A percentile compares a stretch with the other conserved stretches of the same genome.
Conservation (phyloP, 2,329 filamentous ascomycete genomes). For the Hypomyces perniciosus region DNA sequence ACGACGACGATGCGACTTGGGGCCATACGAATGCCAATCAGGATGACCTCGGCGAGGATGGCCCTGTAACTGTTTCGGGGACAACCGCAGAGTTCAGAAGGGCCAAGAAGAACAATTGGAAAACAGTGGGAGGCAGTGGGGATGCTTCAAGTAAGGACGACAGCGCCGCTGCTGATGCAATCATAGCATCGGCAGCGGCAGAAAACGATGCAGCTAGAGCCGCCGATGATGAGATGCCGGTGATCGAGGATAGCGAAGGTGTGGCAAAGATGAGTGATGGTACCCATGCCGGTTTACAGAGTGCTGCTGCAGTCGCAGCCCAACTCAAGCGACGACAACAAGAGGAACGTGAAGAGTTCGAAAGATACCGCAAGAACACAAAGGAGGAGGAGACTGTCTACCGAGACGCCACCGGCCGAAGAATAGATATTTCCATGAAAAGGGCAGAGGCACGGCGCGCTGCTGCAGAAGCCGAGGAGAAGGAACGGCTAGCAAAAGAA, state of each 20-base stretch:
- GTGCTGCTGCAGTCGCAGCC: slow-evolving; percentile 68
- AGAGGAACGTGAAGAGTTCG: slow-evolving; percentile 53
- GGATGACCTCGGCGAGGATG: slow-evolving; percentile 52
- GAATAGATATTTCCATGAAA: slow-evolving; percentile 89
- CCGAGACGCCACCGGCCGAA: slow-evolving; percentile 87
- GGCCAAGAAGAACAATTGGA: slow-evolving; percentile 77
- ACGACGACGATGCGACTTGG: slow-evolving; percentile 57
- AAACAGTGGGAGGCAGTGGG: slow-evolving; percentile 51
- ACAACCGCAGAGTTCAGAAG: slow-evolving; percentile 61
- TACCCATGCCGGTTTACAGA: slow-evolving; percentile 81
- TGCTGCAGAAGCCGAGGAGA: slow-evolving; percentile 62
- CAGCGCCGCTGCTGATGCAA: slow-evolving; percentile 64
- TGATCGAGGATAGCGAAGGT: slow-evolving; percentile 39
- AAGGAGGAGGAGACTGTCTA: slow-evolving; percentile 79
- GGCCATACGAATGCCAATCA: slow-evolving; percentile 27
- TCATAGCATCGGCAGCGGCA: slow-evolving; percentile 65
- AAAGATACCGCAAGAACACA: slow-evolving; percentile 35
- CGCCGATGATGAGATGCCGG: slow-evolving; percentile 45
- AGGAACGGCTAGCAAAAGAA: slow-evolving; percentile 60
- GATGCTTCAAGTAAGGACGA: slow-evolving; percentile 27
- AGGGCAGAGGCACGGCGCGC: slow-evolving; percentile 73
- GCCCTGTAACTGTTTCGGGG: slow-evolving; percentile 42
- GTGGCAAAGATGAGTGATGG: slow-evolving; percentile 76
- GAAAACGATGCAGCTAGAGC: slow-evolving; percentile 52
- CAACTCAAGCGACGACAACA: slow-evolving; percentile 61